Evolutionary conservation across 495 filamentous ascomycete genomes (phyloP), one percentile per base, ranked within the genome.

Genomic region (Trichoderma reesei): DNA sequence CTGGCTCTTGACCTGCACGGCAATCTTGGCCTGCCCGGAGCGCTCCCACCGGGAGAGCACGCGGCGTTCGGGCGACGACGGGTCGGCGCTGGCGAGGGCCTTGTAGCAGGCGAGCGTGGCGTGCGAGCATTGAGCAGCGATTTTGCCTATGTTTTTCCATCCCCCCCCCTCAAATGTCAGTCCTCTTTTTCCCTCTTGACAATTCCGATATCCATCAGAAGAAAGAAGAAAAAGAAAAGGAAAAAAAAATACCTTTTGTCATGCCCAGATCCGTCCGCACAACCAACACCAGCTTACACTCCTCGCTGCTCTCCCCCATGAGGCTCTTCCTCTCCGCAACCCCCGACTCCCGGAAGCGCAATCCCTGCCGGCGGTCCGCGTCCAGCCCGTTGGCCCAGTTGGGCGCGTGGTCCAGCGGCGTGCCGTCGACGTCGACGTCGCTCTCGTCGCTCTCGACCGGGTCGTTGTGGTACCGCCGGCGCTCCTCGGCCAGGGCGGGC

Each of bases 81-180:
- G 75, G 3, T 79, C 77, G 59, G 82, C 76, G n/a, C 79, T 75
- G 64, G 83, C 76, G 64, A 91, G 83, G 42, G 85, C 79, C 77
- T 96, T 96, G 86, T 97, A 98, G 83, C 92, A 96, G 39, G 93
- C 92, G 46, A 98, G 85, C 1, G 94, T 96, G 9, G 94, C 94
- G 75, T 98, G 94, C n/a, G 88, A 88, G 75, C 86, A 90, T 80
- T 98, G 95, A 7, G 94, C 94, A 63, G 90, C 95, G 69, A 98
- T 98, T 83, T 98, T 98, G 66, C 94, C 94, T 96, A 66, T 62
- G 3, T 46, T 46, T 46, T 14, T 5, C 1, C 26, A 26, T 26
- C 26, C 26, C 26, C 26, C 26, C 26, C 26, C 26, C 26, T 26
- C 26, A 26, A 26, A 46, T 11, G 11, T 46, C 16, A 46, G 5